phyloP scores from a whole-genome alignment of 108 stramenopile species.

The Cyclostephanos tholiformis region DNA sequence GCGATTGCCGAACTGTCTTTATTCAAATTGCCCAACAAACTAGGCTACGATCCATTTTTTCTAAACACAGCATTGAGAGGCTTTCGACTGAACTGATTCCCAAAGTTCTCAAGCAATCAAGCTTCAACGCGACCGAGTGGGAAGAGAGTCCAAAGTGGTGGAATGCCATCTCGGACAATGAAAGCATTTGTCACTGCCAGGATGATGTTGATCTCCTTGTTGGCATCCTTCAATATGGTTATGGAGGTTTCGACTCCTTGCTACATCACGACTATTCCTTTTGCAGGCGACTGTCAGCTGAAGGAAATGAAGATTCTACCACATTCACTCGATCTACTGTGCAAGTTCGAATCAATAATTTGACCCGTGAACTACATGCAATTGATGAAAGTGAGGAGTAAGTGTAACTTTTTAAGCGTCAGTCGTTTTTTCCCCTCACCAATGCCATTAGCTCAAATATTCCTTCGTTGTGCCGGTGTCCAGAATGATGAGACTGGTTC shows the following conservation, averaged over 20 bases:
- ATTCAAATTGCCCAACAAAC: conserved; percentile 70
- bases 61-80: conserved; percentile 44
- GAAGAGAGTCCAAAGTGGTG: conserved; percentile 71
- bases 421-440: conserved; percentile 4
- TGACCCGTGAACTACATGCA: conserved; percentile 69
- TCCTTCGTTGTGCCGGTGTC: background rate
- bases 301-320: conserved; percentile 15
- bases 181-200: conserved; percentile 18
- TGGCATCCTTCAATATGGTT: conserved; percentile 53
- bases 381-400: conserved; percentile 60
- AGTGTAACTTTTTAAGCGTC: conserved; percentile 1
- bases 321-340: conserved; percentile 57
- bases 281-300: conserved; percentile 25
- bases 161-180: conserved; percentile 31
- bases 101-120: conserved; percentile 55
- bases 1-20: conserved; percentile 61
- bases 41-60: conserved; percentile 65
- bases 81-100: conserved; percentile 41
- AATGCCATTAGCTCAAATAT: background rate
- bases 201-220: conserved; percentile 54
- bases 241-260: conserved; percentile 54
- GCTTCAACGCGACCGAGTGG: conserved; percentile 55
- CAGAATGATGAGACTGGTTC: conserved; percentile 47
- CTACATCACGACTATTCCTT: conserved; percentile 38
- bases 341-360: conserved; percentile 64